A percentile compares a stretch with the other conserved stretches of the same genome.
These are phyloP conservation scores for Penicillium cosmopolitanum DNA, from an alignment of 495 filamentous ascomycete species.

Conservation along the genomic window DNA sequence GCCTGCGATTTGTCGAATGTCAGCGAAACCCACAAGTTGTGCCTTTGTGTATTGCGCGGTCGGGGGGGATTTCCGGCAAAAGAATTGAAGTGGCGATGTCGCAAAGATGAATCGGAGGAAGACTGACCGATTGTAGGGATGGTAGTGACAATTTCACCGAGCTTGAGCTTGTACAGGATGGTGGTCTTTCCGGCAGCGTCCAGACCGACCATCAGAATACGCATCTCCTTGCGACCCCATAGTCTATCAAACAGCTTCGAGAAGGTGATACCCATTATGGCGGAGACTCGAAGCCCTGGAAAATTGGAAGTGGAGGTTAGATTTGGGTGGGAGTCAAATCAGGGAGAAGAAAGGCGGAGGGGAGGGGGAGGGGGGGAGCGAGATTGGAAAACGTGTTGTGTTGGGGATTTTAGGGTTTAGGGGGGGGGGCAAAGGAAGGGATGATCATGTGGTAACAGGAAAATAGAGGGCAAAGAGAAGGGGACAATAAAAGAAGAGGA, in stretches of 20 bases:
- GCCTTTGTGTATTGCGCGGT: slow-evolving; percentile 1
- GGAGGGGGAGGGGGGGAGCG: slow-evolving; percentile 22
- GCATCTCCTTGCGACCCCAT: slow-evolving; percentile 99
- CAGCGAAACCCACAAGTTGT: slow-evolving; percentile 7
- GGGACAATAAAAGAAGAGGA: slow-evolving; percentile 23
- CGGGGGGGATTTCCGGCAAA: not conserved
- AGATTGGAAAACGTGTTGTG: slow-evolving; percentile 36
- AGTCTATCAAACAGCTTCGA: slow-evolving; percentile 93
- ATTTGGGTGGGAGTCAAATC: not conserved
- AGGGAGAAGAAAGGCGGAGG: slow-evolving; percentile 16
- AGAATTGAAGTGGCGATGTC: not conserved
- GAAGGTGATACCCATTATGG: slow-evolving; percentile 91
- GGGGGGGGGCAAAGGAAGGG: slow-evolving; percentile 16
- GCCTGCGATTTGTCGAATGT: slow-evolving; percentile 56
- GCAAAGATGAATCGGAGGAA: slow-evolving; percentile 12
- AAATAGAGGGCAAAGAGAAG: slow-evolving; percentile 11
- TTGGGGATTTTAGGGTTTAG: slow-evolving; percentile 26
- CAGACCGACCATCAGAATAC: slow-evolving; percentile 99
- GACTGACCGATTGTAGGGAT: slow-evolving; percentile 98
- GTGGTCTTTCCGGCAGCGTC: slow-evolving; percentile 99
- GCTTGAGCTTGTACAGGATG: slow-evolving; percentile 99
- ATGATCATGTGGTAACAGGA: slow-evolving; percentile 8
- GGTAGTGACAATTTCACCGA: slow-evolving; percentile 99
- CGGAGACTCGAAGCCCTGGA: slow-evolving; percentile 47
- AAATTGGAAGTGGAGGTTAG: slow-evolving; percentile 11